Conservation (phyloP, 1,284 basidiomycete genomes). For the Trametes pubescens region DNA sequence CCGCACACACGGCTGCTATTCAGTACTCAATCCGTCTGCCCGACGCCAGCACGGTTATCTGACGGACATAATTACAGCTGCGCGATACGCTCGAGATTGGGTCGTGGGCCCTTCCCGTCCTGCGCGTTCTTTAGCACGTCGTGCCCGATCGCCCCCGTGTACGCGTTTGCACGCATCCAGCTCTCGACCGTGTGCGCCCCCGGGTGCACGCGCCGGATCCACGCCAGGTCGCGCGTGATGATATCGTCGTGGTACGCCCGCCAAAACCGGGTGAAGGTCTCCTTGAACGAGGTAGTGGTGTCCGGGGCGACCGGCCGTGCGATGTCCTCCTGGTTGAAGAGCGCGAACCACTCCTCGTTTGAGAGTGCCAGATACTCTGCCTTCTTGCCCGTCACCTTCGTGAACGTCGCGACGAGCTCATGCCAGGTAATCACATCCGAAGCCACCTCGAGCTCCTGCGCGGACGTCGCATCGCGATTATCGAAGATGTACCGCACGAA, state of each 20-base stretch:
- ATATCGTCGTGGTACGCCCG: constrained; percentile 51
- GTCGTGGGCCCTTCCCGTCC: constrained; percentile 25
- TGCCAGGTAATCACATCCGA: constrained; percentile 55
- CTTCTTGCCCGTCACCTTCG: constrained; percentile 51
- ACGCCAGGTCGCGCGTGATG: constrained; percentile 52
- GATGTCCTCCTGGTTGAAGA: constrained; percentile 39
- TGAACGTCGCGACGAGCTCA: constrained; percentile 52
- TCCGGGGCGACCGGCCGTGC: constrained; percentile 47
- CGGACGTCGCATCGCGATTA: constrained; percentile 50
- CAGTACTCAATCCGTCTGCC: neutral
- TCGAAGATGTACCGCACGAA: constrained; percentile 51
- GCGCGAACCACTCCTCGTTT: constrained; percentile 51
- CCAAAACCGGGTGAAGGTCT: constrained; percentile 55
- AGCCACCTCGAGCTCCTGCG: constrained; percentile 51
- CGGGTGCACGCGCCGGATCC: constrained; percentile 50
- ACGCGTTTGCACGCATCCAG: constrained; percentile 40
- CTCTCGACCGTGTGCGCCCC: constrained; percentile 34
- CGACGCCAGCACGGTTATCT: neutral
- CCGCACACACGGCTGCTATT: neutral
- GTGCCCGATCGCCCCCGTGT: constrained; percentile 27
- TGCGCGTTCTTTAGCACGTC: constrained; percentile 32
- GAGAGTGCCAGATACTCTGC: constrained; percentile 49
- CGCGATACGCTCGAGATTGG: constrained; percentile 4
- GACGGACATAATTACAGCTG: neutral
- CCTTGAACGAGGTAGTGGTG: constrained; percentile 43